phyloP scores from a whole-genome alignment of 345 rosid genomes.

The Pistacia integerrima region DNA sequence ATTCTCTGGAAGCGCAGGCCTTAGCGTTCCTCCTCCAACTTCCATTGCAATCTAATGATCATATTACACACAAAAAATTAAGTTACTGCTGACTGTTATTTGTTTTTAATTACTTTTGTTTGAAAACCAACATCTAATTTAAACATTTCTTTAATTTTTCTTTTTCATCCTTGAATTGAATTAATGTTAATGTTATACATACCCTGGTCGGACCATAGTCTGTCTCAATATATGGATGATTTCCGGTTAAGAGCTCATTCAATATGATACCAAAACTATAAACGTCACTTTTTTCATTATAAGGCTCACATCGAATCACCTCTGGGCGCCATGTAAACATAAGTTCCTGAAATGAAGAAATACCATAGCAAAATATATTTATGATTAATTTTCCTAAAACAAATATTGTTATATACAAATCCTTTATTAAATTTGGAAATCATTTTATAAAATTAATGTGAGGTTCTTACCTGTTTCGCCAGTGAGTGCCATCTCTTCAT shows the following conservation, averaged over 20 bases:
- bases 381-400: too few species aligned
- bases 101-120: background rate
- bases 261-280: conserved; percentile 56
- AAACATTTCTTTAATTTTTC: background rate
- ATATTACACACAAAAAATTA: background rate
- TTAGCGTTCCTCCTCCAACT: conserved; percentile 51
- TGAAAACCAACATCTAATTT: background rate
- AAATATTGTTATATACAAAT: too few species aligned
- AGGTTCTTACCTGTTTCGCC: conserved; percentile 53
- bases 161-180: background rate
- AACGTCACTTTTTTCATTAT: conserved; percentile 59
- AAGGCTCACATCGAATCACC: conserved; percentile 61
- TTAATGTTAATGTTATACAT: background rate
- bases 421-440: too few species aligned
- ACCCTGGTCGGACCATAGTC: conserved; percentile 48
- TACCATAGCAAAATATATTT: too few species aligned
- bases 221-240: conserved; percentile 49
- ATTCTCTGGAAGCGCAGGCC: conserved; percentile 51
- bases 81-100: background rate
- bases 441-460: too few species aligned
- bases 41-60: conserved; percentile 52
- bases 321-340: conserved; percentile 67
- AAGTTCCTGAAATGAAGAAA: conserved; percentile 42
- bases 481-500: conserved; percentile 53
- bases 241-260: conserved; percentile 52